phyloP scores from a whole-genome alignment of 495 filamentous ascomycete genomes.

The Glutinoglossum americanum region DNA sequence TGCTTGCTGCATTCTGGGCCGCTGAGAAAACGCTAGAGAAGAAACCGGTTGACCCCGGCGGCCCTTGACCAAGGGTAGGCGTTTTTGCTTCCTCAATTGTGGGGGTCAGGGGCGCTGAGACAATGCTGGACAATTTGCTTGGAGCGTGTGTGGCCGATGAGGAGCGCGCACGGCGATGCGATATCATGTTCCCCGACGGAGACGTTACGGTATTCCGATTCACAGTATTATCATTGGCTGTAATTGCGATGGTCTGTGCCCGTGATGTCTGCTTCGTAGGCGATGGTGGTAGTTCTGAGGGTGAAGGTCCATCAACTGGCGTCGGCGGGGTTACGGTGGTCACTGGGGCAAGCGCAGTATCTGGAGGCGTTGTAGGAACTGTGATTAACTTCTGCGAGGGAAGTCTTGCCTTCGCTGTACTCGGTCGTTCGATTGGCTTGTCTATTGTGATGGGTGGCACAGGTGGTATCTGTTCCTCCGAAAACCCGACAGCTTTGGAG shows the following conservation, averaged over 20 bases:
- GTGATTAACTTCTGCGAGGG: background rate
- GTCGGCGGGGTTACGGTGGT: constrained; percentile 36
- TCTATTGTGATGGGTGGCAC: background rate
- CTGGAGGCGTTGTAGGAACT: constrained; percentile 23
- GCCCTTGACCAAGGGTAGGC: constrained; percentile 16
- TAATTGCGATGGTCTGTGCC: background rate
- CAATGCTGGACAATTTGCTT: constrained; percentile 72
- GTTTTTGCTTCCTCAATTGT: constrained; percentile 39
- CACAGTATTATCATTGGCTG: background rate
- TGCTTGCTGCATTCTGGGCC: constrained; percentile 84
- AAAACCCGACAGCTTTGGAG: background rate
- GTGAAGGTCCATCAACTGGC: constrained; percentile 9
- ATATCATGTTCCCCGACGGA: constrained; percentile 53
- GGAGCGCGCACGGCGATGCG: constrained; percentile 44
- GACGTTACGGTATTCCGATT: constrained; percentile 10
- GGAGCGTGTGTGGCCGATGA: constrained; percentile 40
- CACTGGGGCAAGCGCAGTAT: constrained; percentile 19
- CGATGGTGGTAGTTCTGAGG: background rate
- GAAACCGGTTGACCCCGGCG: constrained; percentile 34
- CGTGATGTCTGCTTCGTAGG: background rate
- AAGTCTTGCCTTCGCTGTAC: background rate
- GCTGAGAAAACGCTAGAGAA: constrained; percentile 86
- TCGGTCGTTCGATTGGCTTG: background rate
- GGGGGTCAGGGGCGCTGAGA: constrained; percentile 47
- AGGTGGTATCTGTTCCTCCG: background rate